These are phyloP conservation scores for Leccinum insolens DNA, from an alignment of 1,284 basidiomycete species.

Conservation along the genomic window DNA sequence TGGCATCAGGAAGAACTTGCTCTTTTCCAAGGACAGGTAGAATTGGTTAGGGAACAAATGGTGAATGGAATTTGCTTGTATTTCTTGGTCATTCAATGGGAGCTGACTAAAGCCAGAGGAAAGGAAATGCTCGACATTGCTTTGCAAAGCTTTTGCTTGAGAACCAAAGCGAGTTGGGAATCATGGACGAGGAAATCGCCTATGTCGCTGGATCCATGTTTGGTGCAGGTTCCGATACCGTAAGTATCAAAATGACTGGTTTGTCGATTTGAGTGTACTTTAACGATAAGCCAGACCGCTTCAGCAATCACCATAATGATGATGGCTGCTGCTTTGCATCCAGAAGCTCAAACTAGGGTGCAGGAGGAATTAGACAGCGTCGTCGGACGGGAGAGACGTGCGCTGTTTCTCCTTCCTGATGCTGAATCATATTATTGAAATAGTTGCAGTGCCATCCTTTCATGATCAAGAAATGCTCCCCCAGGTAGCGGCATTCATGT, in stretches of 20 bases:
- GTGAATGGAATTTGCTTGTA: not conserved
- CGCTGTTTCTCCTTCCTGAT: conserved; percentile 5
- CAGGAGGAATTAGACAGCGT: conserved; percentile 46
- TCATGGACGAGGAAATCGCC: conserved; percentile 24
- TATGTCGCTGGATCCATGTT: conserved; percentile 45
- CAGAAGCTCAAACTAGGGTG: conserved; percentile 40
- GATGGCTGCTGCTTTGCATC: conserved; percentile 48
- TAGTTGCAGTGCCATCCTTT: conserved; percentile 23
- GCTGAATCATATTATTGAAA: not conserved
- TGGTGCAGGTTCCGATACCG: conserved; percentile 43
- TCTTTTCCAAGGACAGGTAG: conserved; percentile 55
- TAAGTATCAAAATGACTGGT: conserved; percentile 18
- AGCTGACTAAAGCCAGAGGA: conserved; percentile 11
- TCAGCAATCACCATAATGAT: conserved; percentile 41
- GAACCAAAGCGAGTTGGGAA: conserved; percentile 17
- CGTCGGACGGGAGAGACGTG: conserved; percentile 40
- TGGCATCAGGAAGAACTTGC: conserved; percentile 61
- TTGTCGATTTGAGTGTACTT: not conserved
- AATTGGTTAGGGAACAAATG: conserved; percentile 17
- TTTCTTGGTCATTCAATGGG: not conserved
- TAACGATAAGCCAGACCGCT: conserved; percentile 9
- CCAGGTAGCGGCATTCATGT: conserved; percentile 31
- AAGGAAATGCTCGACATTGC: conserved; percentile 17
- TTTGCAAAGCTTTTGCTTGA: conserved; percentile 26
- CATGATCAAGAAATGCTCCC: conserved; percentile 26